Evolutionary conservation across 345 rosid species (phyloP), one percentile per base, ranked within the genome.

Genomic region (Corchorus capsularis): DNA sequence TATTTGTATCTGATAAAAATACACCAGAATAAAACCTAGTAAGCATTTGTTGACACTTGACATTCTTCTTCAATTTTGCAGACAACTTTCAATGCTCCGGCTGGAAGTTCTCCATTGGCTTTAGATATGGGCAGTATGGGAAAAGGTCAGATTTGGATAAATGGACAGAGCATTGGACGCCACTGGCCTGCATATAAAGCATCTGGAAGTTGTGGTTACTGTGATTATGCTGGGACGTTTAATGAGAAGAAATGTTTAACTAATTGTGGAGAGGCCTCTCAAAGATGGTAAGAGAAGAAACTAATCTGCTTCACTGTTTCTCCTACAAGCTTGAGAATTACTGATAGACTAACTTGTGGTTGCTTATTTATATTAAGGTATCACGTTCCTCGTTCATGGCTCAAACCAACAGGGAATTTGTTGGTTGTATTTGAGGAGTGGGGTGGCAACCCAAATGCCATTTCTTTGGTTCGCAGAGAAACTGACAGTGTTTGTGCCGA

Each of bases 81-180:
- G 99, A 91, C 98, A 16, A 86, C 85, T 13, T 96, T 96, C 89
- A 86, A 83, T 78, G 97, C 97, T 75, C 99, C 98, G 8, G 87
- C 89, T 22, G 99, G 99, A 56, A 80, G 85, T 75, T 73, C 93
- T 0, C 99, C 98, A 0, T 73, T 96, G 87, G 98, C 97, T 79
- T 80, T 96, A 59, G 98, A 96, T 78, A 91, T 96, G 98, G 83
- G 80, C 70, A 91, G 94, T 77, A 96, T 96, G 99, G 92, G 98
- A n/a, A 96, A 96, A 87, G 99, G 99, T 54, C 97, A 96, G 78
- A 82, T 90, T 59, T 96, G 99, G 99, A 89, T 96, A 73, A 96
- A 96, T 74, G 99, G 98, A 66, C 91, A 90, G 82, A 88, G 91
- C 74, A 61, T 92, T 46, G 99, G 99, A 59, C 96, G 99, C 56